These are phyloP conservation scores for Ascochyta lentis DNA, from an alignment of 2,329 filamentous ascomycete species.

Conservation along the genomic window DNA sequence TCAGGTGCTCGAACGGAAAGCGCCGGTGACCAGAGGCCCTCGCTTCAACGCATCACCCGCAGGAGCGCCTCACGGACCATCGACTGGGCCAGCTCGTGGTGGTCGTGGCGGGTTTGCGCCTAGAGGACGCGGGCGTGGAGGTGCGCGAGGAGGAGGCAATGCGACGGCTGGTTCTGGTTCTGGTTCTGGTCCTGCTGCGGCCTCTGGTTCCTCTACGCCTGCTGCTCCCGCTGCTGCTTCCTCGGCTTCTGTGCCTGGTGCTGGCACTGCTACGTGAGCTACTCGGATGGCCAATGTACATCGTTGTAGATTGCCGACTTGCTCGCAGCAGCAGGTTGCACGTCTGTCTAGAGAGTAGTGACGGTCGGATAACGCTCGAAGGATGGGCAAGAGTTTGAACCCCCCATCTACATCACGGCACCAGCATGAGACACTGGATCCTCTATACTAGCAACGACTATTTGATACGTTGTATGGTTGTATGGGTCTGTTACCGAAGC, in stretches of 20 bases:
- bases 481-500: background rate
- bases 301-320: background rate
- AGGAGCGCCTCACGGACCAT: constrained; percentile 34
- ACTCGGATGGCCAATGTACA: background rate
- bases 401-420: background rate
- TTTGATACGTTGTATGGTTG: background rate
- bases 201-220: background rate
- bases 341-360: no score
- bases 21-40: constrained; percentile 50
- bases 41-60: constrained; percentile 38
- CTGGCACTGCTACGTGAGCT: constrained; percentile 8
- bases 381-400: background rate
- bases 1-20: constrained; percentile 83
- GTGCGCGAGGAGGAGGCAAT: constrained; percentile 41
- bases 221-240: constrained; percentile 1
- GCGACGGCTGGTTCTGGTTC: constrained; percentile 12
- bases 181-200: background rate
- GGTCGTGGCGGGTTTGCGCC: constrained; percentile 43
- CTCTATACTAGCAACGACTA: background rate
- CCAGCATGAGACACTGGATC: background rate
- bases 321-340: background rate
- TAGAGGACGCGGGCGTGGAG: constrained; percentile 44
- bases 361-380: background rate
- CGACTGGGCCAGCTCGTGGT: constrained; percentile 38
- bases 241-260: background rate